These are phyloP conservation scores for Tagetes patula DNA, from an alignment of 129 eudicot species.

Conservation along the genomic window DNA sequence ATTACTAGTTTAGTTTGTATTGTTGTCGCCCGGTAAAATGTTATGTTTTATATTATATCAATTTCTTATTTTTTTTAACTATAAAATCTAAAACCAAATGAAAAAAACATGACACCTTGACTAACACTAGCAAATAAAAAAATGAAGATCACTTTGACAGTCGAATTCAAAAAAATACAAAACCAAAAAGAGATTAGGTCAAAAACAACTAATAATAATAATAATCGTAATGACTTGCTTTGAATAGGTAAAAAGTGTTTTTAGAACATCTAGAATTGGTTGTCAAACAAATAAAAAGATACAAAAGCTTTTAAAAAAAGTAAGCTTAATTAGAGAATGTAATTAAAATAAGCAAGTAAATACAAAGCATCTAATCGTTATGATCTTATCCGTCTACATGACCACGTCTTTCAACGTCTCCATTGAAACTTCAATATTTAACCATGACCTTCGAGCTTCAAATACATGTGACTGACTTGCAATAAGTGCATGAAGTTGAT, in stretches of 20 bases:
- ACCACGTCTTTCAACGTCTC: neutral
- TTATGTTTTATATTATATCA: too few species aligned
- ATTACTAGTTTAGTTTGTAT: too few species aligned
- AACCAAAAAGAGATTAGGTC: neutral
- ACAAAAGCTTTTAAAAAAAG: neutral
- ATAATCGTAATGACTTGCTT: neutral
- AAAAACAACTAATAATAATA: neutral
- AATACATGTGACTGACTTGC: neutral
- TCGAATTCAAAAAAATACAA: neutral
- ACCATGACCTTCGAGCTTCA: neutral
- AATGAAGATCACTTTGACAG: neutral
- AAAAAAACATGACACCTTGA: neutral
- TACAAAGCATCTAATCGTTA: neutral
- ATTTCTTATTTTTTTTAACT: neutral
- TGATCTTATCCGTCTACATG: constrained; percentile 8
- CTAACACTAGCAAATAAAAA: neutral
- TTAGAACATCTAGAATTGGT: constrained; percentile 8
- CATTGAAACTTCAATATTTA: neutral
- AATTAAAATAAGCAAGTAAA: neutral
- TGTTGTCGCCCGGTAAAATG: too few species aligned
- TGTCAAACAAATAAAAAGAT: neutral
- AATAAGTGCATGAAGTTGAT: neutral
- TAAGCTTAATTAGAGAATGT: neutral
- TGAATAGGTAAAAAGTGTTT: neutral
- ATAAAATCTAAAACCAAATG: neutral